phyloP scores from a whole-genome alignment of 2,329 filamentous ascomycete species.

The Macrophomina phaseolina region DNA sequence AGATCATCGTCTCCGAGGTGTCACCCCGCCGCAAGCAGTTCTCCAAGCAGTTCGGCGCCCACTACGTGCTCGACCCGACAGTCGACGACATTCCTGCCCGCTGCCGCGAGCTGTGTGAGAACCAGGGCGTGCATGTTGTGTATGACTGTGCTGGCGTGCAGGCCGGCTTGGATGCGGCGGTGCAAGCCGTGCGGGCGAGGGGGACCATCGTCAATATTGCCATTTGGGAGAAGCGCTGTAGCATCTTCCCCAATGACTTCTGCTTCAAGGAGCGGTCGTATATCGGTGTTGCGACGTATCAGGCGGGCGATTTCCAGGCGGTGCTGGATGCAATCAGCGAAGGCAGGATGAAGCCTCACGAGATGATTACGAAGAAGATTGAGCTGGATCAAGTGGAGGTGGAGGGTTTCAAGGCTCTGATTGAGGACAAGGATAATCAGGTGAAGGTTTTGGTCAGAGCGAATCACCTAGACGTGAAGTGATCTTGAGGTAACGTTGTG shows the following conservation, averaged over 20 bases:
- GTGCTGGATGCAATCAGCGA: conserved; percentile 55
- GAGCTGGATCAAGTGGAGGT: conserved; percentile 53
- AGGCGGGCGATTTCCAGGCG: conserved; percentile 54
- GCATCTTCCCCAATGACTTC: conserved; percentile 56
- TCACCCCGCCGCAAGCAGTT: conserved; percentile 55
- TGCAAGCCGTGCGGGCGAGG: conserved; percentile 55
- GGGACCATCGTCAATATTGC: conserved; percentile 62
- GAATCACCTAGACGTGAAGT: conserved; percentile 11
- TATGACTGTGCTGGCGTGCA: conserved; percentile 63
- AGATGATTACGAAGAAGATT: conserved; percentile 58
- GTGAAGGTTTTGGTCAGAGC: conserved; percentile 55
- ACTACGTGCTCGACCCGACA: conserved; percentile 58
- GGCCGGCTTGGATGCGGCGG: conserved; percentile 54
- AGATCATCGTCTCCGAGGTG: conserved; percentile 61
- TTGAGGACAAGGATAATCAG: conserved; percentile 57
- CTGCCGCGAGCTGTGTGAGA: conserved; percentile 51
- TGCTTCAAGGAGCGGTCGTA: conserved; percentile 61
- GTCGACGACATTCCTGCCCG: conserved; percentile 54
- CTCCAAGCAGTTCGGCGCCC: conserved; percentile 58
- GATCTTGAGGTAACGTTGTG: neutral
- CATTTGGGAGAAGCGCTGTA: conserved; percentile 61
- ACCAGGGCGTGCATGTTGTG: conserved; percentile 55
- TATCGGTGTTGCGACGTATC: conserved; percentile 59
- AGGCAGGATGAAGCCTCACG: conserved; percentile 50
- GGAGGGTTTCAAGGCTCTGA: conserved; percentile 54